A percentile compares a stretch with the other conserved stretches of the same genome.
Conservation (phyloP, 2,329 filamentous ascomycete species). For the Aspergillus calidoustus region DNA sequence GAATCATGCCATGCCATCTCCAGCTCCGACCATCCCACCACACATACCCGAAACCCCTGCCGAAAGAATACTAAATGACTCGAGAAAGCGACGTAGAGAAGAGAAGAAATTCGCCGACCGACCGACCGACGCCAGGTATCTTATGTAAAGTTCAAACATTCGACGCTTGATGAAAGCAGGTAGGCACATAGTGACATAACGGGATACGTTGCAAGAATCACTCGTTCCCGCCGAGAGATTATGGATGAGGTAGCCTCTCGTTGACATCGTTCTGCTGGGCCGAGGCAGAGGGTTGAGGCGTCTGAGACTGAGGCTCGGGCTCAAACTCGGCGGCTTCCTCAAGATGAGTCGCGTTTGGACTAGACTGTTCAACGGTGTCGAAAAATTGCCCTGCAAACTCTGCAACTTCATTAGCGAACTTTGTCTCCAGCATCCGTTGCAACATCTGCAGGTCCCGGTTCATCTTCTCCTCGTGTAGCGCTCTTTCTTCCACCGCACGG, state of each 20-base stretch:
- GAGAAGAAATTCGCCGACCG: background rate
- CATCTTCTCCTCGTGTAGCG: constrained; percentile 44
- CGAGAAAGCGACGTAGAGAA: background rate
- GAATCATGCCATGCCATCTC: constrained; percentile 4
- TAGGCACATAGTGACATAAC: background rate
- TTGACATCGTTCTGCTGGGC: background rate
- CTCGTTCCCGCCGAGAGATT: constrained; percentile 2
- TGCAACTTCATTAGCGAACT: constrained; percentile 48
- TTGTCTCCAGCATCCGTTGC: constrained; percentile 45
- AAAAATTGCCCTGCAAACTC: constrained; percentile 49
- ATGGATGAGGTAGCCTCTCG: constrained; percentile 7
- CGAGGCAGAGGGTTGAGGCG: background rate
- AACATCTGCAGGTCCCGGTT: constrained; percentile 47
- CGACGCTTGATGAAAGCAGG: constrained; percentile 8
- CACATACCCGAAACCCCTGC: background rate
- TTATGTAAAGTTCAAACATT: background rate
- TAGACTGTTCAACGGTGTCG: constrained; percentile 29
- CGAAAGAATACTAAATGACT: background rate
- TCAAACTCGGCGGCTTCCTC: constrained; percentile 16
- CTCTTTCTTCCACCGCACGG: constrained; percentile 44
- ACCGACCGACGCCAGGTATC: constrained; percentile 11
- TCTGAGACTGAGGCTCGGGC: constrained; percentile 9
- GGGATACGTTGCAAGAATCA: background rate
- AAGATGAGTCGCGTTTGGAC: background rate
- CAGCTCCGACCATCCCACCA: background rate